These are phyloP conservation scores for Lagerstroemia speciosa DNA, from an alignment of 345 rosid species.

Conservation along the genomic window DNA sequence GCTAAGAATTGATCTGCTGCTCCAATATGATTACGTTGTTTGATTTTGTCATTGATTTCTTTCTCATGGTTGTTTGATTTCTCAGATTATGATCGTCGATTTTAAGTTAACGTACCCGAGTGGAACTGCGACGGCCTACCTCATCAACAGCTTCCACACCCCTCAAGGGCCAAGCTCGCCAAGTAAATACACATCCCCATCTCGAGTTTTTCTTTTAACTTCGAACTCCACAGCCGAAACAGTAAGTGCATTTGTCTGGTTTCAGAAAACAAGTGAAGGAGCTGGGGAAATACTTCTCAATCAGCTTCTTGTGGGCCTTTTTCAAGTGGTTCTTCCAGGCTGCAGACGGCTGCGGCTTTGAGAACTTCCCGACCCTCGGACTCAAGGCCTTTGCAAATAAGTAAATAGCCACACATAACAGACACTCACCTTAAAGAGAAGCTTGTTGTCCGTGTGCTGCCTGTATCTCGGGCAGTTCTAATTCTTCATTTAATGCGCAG, in stretches of 20 bases:
- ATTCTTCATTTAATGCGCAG: conserved; percentile 27
- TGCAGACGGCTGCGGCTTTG: conserved; percentile 55
- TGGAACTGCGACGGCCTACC: conserved; percentile 78
- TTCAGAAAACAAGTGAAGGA: conserved; percentile 67
- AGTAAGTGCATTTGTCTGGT: not conserved
- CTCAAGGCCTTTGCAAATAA: conserved; percentile 48
- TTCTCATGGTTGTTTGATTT: not conserved
- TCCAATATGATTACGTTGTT: too few species aligned
- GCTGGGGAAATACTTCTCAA: conserved; percentile 60
- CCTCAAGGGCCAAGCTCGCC: conserved; percentile 53
- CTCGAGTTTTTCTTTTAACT: too few species aligned
- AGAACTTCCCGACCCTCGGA: conserved; percentile 70
- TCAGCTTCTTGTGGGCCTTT: conserved; percentile 83
- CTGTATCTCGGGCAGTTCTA: not conserved
- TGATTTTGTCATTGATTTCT: too few species aligned
- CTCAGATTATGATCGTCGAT: conserved; percentile 69
- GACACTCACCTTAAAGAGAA: not conserved
- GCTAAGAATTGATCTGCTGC: too few species aligned
- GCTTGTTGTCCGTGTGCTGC: not conserved
- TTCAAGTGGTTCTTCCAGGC: conserved; percentile 83
- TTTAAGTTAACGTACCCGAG: conserved; percentile 72
- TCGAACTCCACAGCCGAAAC: too few species aligned
- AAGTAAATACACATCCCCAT: conserved; percentile 28
- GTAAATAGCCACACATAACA: conserved; percentile 15
- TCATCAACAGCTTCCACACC: conserved; percentile 84